Evolutionary conservation across 805 yeast species (phyloP).

Genomic region (Kurtzmaniella cleridarum): DNA sequence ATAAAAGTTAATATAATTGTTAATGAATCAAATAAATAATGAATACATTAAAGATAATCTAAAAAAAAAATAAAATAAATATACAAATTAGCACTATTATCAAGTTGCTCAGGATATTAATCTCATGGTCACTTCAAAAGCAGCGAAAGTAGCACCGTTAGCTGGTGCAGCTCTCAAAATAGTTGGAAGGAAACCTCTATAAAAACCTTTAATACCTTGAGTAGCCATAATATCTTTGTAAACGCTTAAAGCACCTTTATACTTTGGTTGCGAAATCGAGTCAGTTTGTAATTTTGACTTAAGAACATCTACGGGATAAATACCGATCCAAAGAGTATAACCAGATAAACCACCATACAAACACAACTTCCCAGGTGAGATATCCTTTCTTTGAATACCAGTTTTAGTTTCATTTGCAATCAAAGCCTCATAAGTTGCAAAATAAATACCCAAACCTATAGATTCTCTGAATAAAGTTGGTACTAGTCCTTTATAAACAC

Average conservation of each 20-base stretch:
- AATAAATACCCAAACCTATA: slow-evolving; percentile 84
- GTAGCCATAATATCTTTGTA: slow-evolving; percentile 45
- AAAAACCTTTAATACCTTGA: slow-evolving; percentile 74
- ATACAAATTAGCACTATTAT: no score
- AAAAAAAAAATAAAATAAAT: neutral
- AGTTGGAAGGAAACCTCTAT: slow-evolving; percentile 89
- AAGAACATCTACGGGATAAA: slow-evolving; percentile 86
- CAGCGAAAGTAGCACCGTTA: slow-evolving; percentile 93
- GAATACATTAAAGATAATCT: no score
- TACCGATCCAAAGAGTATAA: slow-evolving; percentile 76
- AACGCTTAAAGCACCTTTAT: slow-evolving; percentile 56
- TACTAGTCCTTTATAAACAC: slow-evolving; percentile 72
- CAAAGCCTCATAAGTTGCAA: slow-evolving; percentile 85
- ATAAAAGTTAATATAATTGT: neutral
- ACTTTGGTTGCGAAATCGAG: slow-evolving; percentile 52
- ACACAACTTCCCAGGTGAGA: slow-evolving; percentile 86
- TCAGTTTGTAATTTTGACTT: slow-evolving; percentile 82
- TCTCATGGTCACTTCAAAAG: slow-evolving; percentile 88
- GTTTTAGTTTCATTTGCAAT: slow-evolving; percentile 58
- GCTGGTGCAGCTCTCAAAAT: slow-evolving; percentile 97
- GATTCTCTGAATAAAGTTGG: slow-evolving; percentile 85
- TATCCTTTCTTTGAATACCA: slow-evolving; percentile 55
- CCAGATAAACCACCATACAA: slow-evolving; percentile 89
- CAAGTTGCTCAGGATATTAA: slow-evolving; percentile 25
- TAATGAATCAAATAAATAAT: neutral